Evolutionary conservation across 176 grass and related monocot species (phyloP).

Genomic region (Phragmites australis): DNA sequence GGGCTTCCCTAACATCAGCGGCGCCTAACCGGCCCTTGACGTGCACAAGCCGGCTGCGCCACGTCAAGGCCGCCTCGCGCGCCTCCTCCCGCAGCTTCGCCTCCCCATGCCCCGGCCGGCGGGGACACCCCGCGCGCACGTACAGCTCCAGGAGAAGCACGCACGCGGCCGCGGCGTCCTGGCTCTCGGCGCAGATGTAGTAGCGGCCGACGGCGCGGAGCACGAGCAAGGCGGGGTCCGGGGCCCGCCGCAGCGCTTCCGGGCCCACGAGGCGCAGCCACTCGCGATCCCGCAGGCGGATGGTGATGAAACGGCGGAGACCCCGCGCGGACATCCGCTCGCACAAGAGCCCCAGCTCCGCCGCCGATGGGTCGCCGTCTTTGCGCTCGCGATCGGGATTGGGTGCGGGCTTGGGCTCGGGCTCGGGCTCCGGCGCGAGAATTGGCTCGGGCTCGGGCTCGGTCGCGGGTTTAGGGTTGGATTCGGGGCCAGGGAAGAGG

Average conservation of each 20-base stretch:
- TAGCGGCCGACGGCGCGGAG: conserved; percentile 50
- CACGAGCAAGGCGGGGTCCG: conserved; percentile 54
- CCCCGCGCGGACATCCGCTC: conserved; percentile 32
- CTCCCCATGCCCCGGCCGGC: not conserved
- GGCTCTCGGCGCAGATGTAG: conserved; percentile 48
- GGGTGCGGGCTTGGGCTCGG: no score
- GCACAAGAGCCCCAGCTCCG: conserved; percentile 36
- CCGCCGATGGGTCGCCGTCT: not conserved
- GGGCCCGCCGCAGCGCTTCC: conserved; percentile 36
- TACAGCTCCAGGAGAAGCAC: conserved; percentile 64
- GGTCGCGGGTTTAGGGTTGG: not conserved
- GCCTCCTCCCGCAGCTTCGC: conserved; percentile 34
- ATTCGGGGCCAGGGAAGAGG: not conserved
- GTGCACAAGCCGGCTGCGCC: conserved; percentile 51
- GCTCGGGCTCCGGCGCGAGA: not conserved
- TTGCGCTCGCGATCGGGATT: not conserved
- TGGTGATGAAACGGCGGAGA: conserved; percentile 46
- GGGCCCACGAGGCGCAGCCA: conserved; percentile 50
- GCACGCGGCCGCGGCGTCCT: conserved; percentile 49
- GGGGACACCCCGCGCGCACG: conserved; percentile 52
- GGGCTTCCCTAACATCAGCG: conserved; percentile 44
- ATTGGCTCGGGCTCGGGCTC: not conserved
- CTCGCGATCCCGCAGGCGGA: conserved; percentile 29
- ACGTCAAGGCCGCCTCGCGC: conserved; percentile 43
- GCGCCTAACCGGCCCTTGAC: conserved; percentile 29